phyloP scores from a whole-genome alignment of 2,329 filamentous ascomycete species.

The Cladosporium sp. region DNA sequence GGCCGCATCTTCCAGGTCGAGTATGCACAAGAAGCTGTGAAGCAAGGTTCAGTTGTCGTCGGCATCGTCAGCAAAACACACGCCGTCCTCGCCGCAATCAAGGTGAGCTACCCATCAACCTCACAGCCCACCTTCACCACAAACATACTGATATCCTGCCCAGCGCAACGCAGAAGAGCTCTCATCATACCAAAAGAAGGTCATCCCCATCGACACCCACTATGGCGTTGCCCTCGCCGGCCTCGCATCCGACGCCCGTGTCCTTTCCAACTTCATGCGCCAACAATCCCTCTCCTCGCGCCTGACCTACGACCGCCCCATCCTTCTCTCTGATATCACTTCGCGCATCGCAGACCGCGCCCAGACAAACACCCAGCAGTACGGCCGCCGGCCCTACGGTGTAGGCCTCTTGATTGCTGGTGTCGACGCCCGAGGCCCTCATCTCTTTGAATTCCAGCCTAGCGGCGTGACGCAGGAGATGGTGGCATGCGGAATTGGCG shows the following conservation, averaged over 20 bases:
- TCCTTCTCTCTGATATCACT: constrained; percentile 85
- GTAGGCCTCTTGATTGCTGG: constrained; percentile 90
- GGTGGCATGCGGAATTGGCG: constrained; percentile 91
- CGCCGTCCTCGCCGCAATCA: constrained; percentile 89
- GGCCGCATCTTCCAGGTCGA: constrained; percentile 99
- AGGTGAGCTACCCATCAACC: constrained; percentile 55
- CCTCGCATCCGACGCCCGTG: constrained; percentile 93
- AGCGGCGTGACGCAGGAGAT: constrained; percentile 96
- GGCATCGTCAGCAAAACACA: constrained; percentile 98
- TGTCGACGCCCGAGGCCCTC: constrained; percentile 87
- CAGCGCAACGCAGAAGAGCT: constrained; percentile 98
- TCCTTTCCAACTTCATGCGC: constrained; percentile 99
- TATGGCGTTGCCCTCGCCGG: constrained; percentile 93
- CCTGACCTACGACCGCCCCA: constrained; percentile 90
- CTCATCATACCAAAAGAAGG: constrained; percentile 99
- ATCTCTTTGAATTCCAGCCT: constrained; percentile 98
- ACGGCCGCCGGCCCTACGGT: constrained; percentile 93
- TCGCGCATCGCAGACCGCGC: constrained; percentile 92
- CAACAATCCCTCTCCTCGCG: constrained; percentile 94
- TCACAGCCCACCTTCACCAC: background rate
- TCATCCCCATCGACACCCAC: constrained; percentile 94
- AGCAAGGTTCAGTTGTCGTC: constrained; percentile 97
- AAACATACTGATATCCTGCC: background rate
- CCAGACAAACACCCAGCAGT: constrained; percentile 96
- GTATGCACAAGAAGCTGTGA: constrained; percentile 97